Evolutionary conservation across 192 early-diverging fungal genomes (phyloP).

Genomic region (Coemansia sp.): DNA sequence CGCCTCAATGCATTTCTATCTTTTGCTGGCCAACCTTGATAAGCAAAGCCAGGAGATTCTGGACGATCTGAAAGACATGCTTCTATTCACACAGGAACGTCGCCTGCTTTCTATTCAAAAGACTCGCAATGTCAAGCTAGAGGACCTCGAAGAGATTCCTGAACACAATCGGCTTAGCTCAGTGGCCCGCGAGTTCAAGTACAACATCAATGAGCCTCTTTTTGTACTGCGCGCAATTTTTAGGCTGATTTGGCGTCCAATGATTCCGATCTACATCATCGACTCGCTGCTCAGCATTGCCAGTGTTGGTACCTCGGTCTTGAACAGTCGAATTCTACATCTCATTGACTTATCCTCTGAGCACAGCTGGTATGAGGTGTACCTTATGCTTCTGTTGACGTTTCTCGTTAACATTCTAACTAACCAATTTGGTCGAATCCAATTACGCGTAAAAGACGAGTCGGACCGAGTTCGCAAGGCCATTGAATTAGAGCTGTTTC

Average conservation of each 20-base stretch:
- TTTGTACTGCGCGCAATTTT: conserved; percentile 39
- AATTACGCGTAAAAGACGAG: not conserved
- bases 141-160: conserved; percentile 20
- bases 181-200: conserved; percentile 17
- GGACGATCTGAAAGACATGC: conserved; percentile 2
- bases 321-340: conserved; percentile 18
- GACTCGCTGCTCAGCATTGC: conserved; percentile 11
- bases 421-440: not conserved
- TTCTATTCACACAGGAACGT: conserved; percentile 18
- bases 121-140: conserved; percentile 10
- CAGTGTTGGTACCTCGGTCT: not conserved
- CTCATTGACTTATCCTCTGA: conserved; percentile 13
- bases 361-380: conserved; percentile 22
- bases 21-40: conserved; percentile 25
- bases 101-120: conserved; percentile 7
- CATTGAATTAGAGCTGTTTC: conserved; percentile 29
- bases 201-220: conserved; percentile 26
- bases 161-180: not conserved
- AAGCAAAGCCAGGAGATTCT: conserved; percentile 7
- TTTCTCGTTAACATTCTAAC: not conserved
- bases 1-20: conserved; percentile 5
- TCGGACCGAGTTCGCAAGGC: not conserved
- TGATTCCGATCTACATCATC: conserved; percentile 26
- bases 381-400: not conserved
- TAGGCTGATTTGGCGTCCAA: conserved; percentile 27